Conservation (phyloP, 2,329 filamentous ascomycete genomes). For the Sclerotinia borealis region DNA sequence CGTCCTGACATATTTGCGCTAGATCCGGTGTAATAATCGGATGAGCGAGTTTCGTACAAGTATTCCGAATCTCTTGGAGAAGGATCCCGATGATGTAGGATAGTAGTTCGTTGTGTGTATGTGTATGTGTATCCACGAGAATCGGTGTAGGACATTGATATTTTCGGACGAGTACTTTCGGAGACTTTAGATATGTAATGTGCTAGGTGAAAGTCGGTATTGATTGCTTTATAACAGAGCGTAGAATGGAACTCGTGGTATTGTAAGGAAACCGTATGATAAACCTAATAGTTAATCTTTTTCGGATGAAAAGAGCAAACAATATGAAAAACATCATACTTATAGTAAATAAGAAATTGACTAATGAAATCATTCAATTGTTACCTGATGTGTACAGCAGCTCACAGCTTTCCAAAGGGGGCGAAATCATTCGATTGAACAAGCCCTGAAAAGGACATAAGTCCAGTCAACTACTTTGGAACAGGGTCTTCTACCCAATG, state of each 20-base stretch:
- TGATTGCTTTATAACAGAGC: background rate
- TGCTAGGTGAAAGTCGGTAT: background rate
- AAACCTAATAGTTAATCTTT: background rate
- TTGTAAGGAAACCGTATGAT: background rate
- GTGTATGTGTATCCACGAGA: conserved; percentile 5
- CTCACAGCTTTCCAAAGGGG: background rate
- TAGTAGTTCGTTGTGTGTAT: background rate
- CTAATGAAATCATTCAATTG: background rate
- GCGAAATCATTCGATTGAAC: background rate
- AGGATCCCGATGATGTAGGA: background rate
- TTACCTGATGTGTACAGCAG: background rate
- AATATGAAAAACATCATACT: background rate
- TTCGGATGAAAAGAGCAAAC: conserved; percentile 2
- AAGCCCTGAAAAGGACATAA: background rate
- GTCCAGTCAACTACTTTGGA: background rate
- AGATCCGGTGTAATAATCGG: background rate
- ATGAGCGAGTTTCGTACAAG: background rate
- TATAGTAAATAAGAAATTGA: background rate
- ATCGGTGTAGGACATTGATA: background rate
- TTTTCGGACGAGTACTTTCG: background rate
- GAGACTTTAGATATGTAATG: background rate
- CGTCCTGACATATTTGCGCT: background rate
- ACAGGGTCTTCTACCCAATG: background rate
- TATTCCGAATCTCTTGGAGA: background rate
- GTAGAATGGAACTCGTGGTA: background rate